These are phyloP conservation scores for Wickerhamiella qilinensis DNA, from an alignment of 805 yeast genomes.

Conservation along the genomic window DNA sequence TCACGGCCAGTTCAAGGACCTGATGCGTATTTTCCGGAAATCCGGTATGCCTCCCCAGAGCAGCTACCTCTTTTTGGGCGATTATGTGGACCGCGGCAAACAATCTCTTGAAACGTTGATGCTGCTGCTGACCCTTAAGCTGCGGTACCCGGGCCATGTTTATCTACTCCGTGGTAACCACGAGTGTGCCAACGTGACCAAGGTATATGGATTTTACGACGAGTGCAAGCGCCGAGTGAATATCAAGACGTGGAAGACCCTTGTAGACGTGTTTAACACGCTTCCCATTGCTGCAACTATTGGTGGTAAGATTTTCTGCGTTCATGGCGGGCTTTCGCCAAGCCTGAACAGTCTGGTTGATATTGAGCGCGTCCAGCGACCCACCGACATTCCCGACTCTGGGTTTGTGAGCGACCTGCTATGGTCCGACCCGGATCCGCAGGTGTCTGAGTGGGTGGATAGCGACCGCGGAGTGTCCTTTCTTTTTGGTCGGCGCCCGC, in stretches of 20 bases:
- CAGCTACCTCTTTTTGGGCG: slow-evolving; percentile 84
- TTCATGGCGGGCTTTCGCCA: slow-evolving; percentile 73
- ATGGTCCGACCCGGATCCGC: slow-evolving; percentile 79
- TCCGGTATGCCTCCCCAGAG: slow-evolving; percentile 96
- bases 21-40: slow-evolving; percentile 77
- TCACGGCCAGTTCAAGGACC: slow-evolving; percentile 91
- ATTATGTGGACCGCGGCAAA: slow-evolving; percentile 95
- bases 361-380: slow-evolving; percentile 54
- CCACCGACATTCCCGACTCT: slow-evolving; percentile 72
- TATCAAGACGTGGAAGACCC: slow-evolving; percentile 80
- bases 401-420: slow-evolving; percentile 61
- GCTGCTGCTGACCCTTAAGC: slow-evolving; percentile 74
- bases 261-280: slow-evolving; percentile 88
- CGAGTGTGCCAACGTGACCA: slow-evolving; percentile 92
- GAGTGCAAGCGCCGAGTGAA: slow-evolving; percentile 91
- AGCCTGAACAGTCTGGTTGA: slow-evolving; percentile 55
- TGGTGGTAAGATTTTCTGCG: slow-evolving; percentile 85
- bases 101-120: slow-evolving; percentile 88
- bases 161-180: slow-evolving; percentile 92
- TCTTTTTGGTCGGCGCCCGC: slow-evolving; percentile 62
- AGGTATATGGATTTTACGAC: slow-evolving; percentile 94
- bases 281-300: slow-evolving; percentile 91
- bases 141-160: slow-evolving; percentile 90
- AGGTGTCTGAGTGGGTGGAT: slow-evolving; percentile 71
- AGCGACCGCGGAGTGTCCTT: slow-evolving; percentile 73